Evolutionary conservation across 495 filamentous ascomycete genomes (phyloP).

Genomic region (Aspergillus cavernicola): DNA sequence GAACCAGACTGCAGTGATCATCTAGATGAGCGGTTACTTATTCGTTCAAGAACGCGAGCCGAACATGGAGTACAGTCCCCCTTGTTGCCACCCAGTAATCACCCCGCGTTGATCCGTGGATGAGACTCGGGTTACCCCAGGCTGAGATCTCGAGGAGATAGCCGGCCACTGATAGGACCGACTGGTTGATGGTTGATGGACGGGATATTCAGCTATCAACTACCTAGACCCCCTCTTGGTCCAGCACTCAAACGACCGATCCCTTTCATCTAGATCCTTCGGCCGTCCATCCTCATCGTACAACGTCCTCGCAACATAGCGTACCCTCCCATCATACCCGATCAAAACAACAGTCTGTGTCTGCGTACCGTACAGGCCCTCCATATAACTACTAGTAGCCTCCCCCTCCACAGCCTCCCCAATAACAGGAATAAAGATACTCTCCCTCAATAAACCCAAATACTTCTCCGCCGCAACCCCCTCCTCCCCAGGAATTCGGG

Average conservation of each 20-base stretch:
- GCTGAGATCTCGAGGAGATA: too few species aligned
- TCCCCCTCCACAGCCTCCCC: slow-evolving; percentile 24
- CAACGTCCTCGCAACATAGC: slow-evolving; percentile 69
- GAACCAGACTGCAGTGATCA: too few species aligned
- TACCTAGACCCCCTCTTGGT: slow-evolving; percentile 37
- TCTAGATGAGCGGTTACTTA: too few species aligned
- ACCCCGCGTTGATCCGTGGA: too few species aligned
- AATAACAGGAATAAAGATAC: slow-evolving; percentile 71
- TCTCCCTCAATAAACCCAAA: slow-evolving; percentile 60
- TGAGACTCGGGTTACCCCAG: too few species aligned
- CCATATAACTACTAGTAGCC: slow-evolving; percentile 11
- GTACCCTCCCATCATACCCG: slow-evolving; percentile 64
- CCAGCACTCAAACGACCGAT: slow-evolving; percentile 59
- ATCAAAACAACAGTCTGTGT: slow-evolving; percentile 76
- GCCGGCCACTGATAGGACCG: too few species aligned
- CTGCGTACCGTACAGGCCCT: slow-evolving; percentile 70
- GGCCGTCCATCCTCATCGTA: slow-evolving; percentile 45
- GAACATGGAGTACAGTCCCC: too few species aligned
- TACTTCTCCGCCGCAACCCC: slow-evolving; percentile 53
- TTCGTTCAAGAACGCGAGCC: too few species aligned
- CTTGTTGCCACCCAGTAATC: too few species aligned
- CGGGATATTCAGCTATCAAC: too few species aligned
- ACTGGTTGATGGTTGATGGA: too few species aligned
- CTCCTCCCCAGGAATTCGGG: slow-evolving; percentile 43
- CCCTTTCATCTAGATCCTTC: slow-evolving; percentile 31